Base-by-base conservation (phyloP, 108 stramenopile genomes). In the Cyclotella baltica region DNA sequence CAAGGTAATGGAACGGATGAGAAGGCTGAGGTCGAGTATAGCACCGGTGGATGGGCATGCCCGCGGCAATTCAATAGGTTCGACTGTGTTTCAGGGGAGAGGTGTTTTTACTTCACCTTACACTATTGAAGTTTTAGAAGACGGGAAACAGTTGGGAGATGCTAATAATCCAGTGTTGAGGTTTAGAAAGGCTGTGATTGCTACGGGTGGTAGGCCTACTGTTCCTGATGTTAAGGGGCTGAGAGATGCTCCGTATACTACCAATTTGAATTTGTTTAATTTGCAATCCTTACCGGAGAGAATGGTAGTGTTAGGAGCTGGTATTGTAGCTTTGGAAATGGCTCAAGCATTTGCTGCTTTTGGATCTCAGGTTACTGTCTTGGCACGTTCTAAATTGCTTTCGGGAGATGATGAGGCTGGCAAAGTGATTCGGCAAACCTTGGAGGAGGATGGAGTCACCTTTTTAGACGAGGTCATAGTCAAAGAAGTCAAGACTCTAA, bases 251-350 rank as follows among this genome's bases (percentile, higher is more conserved):
- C 97, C 96, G 3, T 94, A 92, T 78, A 87, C 89, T 19, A 98
- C 97, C 23, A 98, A 98, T 72, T 92, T 92, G 80, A 83, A 85
- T 48, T 76, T 98, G 28, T 98, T 97, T 83, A 98, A 98, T 80
- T 73, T 97, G 35, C 78, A 90, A 35, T 78, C 51, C n/a, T 85
- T 98, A 27, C 98, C 98, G 19, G 83, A 90, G 30, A 81, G 93
- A 10, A 91, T 97, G 94, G 86, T 92, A 23, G 85, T 98, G 18
- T 59, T 98, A 35, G 98, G 98, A 27, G 88, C 95, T n/a, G 98
- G 98, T 18, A 94, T 97, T 31, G 90, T 98, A 66, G 98, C 97
- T 0, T 58, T 97, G 59, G 98, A 98, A 84, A 94, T 98, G 95
- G 97, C 98, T n/a, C 98, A 98, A 84, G 71, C 86, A 23, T 94